Evolutionary conservation across 2,329 filamentous ascomycete genomes (phyloP).

Genomic region (Trichoderma afroharzianum): DNA sequence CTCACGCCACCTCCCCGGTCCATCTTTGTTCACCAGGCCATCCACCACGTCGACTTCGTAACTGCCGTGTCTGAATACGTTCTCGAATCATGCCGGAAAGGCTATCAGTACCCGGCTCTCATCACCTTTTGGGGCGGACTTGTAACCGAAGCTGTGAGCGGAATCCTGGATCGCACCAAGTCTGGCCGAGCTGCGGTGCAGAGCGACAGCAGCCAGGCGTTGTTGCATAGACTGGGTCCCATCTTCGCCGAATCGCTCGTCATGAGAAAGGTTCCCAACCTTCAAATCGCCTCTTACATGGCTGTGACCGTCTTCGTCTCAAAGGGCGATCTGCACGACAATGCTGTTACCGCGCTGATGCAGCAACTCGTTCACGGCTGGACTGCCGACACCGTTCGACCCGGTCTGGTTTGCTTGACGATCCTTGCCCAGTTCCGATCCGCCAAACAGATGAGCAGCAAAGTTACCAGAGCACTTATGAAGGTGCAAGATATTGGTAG

Average conservation of each 20-base stretch:
- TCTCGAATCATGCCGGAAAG: slow-evolving; percentile 65
- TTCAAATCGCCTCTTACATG: slow-evolving; percentile 89
- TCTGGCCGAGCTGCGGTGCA: slow-evolving; percentile 75
- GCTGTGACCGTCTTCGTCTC: slow-evolving; percentile 79
- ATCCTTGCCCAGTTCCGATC: slow-evolving; percentile 78
- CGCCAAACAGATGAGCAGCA: slow-evolving; percentile 63
- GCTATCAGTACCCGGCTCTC: slow-evolving; percentile 72
- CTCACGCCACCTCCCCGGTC: slow-evolving; percentile 73
- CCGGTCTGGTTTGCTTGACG: slow-evolving; percentile 74
- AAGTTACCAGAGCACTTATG: slow-evolving; percentile 66
- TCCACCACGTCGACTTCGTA: slow-evolving; percentile 73
- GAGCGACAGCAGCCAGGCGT: slow-evolving; percentile 73
- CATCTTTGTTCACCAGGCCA: slow-evolving; percentile 78
- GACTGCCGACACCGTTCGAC: slow-evolving; percentile 66
- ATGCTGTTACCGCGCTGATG: slow-evolving; percentile 81
- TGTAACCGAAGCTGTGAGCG: slow-evolving; percentile 78
- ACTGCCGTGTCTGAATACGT: slow-evolving; percentile 74
- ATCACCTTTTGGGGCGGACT: slow-evolving; percentile 90
- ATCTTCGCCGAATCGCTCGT: slow-evolving; percentile 74
- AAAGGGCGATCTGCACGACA: slow-evolving; percentile 75
- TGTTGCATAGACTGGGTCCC: slow-evolving; percentile 64
- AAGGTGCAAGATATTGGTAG: slow-evolving; percentile 59
- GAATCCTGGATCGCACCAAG: slow-evolving; percentile 71
- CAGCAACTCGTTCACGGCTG: slow-evolving; percentile 78
- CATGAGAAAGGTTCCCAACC: slow-evolving; percentile 69